Percentiles rank a stretch among this genome's conserved stretches.
Evolutionary conservation across 495 filamentous ascomycete genomes (phyloP).

Genomic region (Aspergillus funiculosus): DNA sequence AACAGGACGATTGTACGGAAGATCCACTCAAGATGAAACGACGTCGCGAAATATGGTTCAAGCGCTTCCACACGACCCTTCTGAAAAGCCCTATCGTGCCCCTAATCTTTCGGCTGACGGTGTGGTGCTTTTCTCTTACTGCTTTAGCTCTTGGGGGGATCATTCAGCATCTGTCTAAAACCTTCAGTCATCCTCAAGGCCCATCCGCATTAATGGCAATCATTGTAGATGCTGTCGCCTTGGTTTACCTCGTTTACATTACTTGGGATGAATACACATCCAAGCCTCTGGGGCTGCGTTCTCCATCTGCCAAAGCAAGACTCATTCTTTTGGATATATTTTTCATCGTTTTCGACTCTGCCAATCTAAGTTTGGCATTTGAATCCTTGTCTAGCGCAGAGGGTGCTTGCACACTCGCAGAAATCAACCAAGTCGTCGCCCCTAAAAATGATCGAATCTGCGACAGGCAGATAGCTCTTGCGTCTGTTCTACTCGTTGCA

Average conservation of each 20-base stretch:
- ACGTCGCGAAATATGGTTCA: slow-evolving; percentile 50
- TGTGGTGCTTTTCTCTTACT: slow-evolving; percentile 73
- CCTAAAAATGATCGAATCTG: slow-evolving; percentile 52
- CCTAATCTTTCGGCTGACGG: slow-evolving; percentile 71
- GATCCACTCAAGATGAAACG: slow-evolving; percentile 38
- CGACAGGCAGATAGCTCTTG: slow-evolving; percentile 66
- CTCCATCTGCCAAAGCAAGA: slow-evolving; percentile 74
- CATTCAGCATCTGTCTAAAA: slow-evolving; percentile 58
- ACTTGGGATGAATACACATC: slow-evolving; percentile 95
- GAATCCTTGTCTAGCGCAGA: slow-evolving; percentile 68
- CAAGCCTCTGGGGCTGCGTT: slow-evolving; percentile 83
- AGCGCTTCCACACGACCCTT: slow-evolving; percentile 51
- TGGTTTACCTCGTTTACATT: slow-evolving; percentile 87
- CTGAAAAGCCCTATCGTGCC: slow-evolving; percentile 82
- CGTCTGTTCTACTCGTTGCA: slow-evolving; percentile 74
- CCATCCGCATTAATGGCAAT: slow-evolving; percentile 86
- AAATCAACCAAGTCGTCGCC: slow-evolving; percentile 33
- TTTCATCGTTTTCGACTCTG: slow-evolving; percentile 94
- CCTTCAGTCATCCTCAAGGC: slow-evolving; percentile 46
- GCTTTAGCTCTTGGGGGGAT: slow-evolving; percentile 75
- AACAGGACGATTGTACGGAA: slow-evolving; percentile 40
- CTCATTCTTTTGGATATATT: slow-evolving; percentile 86
- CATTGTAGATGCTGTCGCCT: slow-evolving; percentile 79
- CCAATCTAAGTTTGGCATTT: slow-evolving; percentile 86
- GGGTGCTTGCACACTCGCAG: slow-evolving; percentile 49